Evolutionary conservation across 202 grass and related monocot genomes (phyloP).

Genomic region (Zizania palustris): DNA sequence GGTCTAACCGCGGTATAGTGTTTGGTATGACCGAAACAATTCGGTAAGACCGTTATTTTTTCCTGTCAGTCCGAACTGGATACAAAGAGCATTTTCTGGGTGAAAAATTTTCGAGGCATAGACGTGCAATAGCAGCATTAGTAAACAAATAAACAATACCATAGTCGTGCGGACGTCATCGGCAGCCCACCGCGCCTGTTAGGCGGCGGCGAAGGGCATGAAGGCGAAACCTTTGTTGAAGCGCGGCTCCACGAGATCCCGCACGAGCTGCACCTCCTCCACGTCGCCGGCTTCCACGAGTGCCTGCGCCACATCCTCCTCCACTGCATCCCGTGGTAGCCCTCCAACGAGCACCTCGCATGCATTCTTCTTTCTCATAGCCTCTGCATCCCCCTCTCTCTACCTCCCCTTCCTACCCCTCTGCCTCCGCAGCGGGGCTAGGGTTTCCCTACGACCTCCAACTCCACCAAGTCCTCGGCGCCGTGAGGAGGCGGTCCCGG

Average conservation of each 20-base stretch:
- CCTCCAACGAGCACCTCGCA: slow-evolving; percentile 58
- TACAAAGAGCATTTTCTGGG: too few relatives aligned
- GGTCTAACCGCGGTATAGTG: too few relatives aligned
- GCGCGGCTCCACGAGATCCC: slow-evolving; percentile 35
- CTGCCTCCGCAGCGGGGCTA: slow-evolving; percentile 35
- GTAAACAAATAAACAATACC: slow-evolving; percentile 39
- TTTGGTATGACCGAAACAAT: too few relatives aligned
- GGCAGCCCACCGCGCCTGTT: slow-evolving; percentile 55
- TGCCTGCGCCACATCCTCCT: slow-evolving; percentile 47
- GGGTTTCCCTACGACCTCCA: too few relatives aligned
- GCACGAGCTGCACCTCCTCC: slow-evolving; percentile 53
- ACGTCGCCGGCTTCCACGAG: slow-evolving; percentile 50
- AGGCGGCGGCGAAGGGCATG: slow-evolving; percentile 48
- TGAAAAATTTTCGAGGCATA: too few relatives aligned
- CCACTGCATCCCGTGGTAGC: slow-evolving; percentile 43
- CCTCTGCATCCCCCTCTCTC: background rate
- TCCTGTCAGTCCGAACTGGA: too few relatives aligned
- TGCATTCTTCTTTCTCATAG: slow-evolving; percentile 41
- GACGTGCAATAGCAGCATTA: background rate
- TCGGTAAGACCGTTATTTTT: too few relatives aligned
- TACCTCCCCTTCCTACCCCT: slow-evolving; percentile 4
- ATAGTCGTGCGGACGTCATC: slow-evolving; percentile 41
- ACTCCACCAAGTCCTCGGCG: too few relatives aligned
- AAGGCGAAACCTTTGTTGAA: slow-evolving; percentile 59
- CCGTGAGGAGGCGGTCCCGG: too few relatives aligned